Evolutionary conservation across 176 grass and related monocot species (phyloP), one percentile per base, ranked within the genome.

Genomic region (Aechmea fasciata): DNA sequence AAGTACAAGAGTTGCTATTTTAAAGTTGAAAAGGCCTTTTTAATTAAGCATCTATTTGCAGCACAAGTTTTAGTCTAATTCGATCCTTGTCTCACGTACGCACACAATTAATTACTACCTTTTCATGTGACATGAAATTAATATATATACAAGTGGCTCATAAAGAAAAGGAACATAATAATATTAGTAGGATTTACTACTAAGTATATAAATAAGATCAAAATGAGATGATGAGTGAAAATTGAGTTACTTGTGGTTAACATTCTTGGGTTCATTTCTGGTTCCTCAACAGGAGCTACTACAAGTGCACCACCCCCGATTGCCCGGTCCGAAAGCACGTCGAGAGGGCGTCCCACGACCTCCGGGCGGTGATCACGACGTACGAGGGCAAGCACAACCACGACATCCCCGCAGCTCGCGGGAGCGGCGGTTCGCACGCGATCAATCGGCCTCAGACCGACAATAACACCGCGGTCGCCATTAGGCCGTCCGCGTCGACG

Each of bases 321-420:
- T 83, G 80, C 11, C 74, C 73, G 3, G 80, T 83, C 14, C 57
- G 80, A 64, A 83, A 77, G 73, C 80, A 83, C 11, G 80, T 83
- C 15, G 80, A 83, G 23, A 83, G 74, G 65, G 80, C 80, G n/a
- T 69, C 73, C 47, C 68, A 77, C 20, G 74, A 83, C 54, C 49
- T 68, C 29, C 65, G 74, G 41, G 75, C 68, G 12, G 80, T 83
- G 48, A 83, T 83, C 57, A 83, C 74, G 6, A 83, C 80, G 11
- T 83, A 83, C 13, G 80, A 83, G 65, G 74, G 80, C 47, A 83
- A 83, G 29, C 80, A 83, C 50, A 83, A 73, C 68, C 80, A 83
- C 9, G 80, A 83, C 57, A 52, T 77, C 23, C 80, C 80, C 1
- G 64, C 80, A 50, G 80, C 73, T 11, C 74, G 80, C 23, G 74